Conservation (phyloP, 2,329 filamentous ascomycete species). For the Ustulina deusta region DNA sequence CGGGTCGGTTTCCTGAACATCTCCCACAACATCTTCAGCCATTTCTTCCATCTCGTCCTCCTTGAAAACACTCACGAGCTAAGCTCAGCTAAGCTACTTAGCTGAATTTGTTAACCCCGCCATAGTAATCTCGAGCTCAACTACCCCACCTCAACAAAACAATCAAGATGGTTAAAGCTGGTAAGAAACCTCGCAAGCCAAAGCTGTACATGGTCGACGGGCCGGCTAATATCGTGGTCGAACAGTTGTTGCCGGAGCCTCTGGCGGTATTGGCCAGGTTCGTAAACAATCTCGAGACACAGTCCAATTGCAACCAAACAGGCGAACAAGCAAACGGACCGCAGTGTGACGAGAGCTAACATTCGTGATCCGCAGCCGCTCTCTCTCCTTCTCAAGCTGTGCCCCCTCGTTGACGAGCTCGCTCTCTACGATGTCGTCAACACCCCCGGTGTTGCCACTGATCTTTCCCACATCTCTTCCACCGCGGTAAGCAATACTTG, state of each 20-base stretch:
- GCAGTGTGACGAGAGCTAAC: conserved; percentile 36
- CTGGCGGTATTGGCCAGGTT: conserved; percentile 99
- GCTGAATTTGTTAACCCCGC: conserved; percentile 29
- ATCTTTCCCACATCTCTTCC: conserved; percentile 97
- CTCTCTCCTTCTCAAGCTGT: conserved; percentile 94
- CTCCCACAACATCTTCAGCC: not conserved
- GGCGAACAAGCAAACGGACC: not conserved
- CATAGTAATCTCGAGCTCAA: conserved; percentile 33
- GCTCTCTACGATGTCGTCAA: conserved; percentile 99
- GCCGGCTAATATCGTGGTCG: conserved; percentile 17
- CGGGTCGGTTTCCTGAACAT: not conserved
- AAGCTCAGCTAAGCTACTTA: conserved; percentile 1
- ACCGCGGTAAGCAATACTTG: conserved; percentile 69
- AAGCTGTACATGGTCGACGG: not conserved
- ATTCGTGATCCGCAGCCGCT: conserved; percentile 73
- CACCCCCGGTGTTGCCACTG: conserved; percentile 93
- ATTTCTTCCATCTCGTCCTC: not conserved
- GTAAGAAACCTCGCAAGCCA: conserved; percentile 53
- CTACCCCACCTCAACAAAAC: conserved; percentile 46
- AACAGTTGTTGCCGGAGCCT: conserved; percentile 88
- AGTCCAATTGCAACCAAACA: not conserved
- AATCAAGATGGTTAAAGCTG: conserved; percentile 70
- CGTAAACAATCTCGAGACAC: conserved; percentile 44
- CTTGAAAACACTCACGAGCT: not conserved
- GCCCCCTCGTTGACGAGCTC: conserved; percentile 88